A percentile compares a stretch with the other conserved stretches of the same genome.
phyloP scores from a whole-genome alignment of 2,329 filamentous ascomycete genomes.

The Fusarium kyushuense region DNA sequence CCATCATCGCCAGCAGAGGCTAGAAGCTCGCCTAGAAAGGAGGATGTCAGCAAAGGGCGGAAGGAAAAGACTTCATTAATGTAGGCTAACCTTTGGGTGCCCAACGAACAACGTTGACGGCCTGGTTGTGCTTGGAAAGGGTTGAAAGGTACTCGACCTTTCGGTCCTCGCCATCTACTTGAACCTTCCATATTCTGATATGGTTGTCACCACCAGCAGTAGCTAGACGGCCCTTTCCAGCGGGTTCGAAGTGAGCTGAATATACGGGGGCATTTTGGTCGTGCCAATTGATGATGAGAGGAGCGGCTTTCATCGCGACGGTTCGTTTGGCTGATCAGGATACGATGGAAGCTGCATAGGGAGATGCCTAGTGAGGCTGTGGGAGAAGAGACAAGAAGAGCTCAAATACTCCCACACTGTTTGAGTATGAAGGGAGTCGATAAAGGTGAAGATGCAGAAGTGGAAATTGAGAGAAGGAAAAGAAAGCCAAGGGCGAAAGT shows the following conservation, averaged over 20 bases:
- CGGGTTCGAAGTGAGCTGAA: constrained; percentile 94
- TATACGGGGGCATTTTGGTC: constrained; percentile 97
- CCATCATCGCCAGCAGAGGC: constrained; percentile 97
- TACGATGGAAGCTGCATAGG: constrained; percentile 50
- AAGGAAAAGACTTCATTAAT: neutral
- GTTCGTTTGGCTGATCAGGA: constrained; percentile 45
- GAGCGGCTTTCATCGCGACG: constrained; percentile 89
- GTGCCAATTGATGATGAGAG: constrained; percentile 98
- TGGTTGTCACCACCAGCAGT: constrained; percentile 97
- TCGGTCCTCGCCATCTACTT: constrained; percentile 84
- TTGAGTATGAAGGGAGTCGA: constrained; percentile 20
- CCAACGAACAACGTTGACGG: constrained; percentile 98
- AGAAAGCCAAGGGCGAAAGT: constrained; percentile 18
- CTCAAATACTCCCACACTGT: constrained; percentile 37
- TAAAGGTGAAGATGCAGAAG: neutral
- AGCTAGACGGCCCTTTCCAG: constrained; percentile 90
- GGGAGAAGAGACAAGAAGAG: constrained; percentile 34
- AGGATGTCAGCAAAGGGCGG: constrained; percentile 32
- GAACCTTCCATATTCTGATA: constrained; percentile 94
- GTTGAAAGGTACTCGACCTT: constrained; percentile 94
- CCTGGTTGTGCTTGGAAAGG: constrained; percentile 92
- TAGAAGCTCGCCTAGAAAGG: constrained; percentile 80
- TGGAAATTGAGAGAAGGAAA: constrained; percentile 12
- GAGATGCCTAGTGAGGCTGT: constrained; percentile 39
- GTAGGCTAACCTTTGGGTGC: constrained; percentile 81